phyloP scores from a whole-genome alignment of 2,329 filamentous ascomycete species.

The Exophiala viscosa region DNA sequence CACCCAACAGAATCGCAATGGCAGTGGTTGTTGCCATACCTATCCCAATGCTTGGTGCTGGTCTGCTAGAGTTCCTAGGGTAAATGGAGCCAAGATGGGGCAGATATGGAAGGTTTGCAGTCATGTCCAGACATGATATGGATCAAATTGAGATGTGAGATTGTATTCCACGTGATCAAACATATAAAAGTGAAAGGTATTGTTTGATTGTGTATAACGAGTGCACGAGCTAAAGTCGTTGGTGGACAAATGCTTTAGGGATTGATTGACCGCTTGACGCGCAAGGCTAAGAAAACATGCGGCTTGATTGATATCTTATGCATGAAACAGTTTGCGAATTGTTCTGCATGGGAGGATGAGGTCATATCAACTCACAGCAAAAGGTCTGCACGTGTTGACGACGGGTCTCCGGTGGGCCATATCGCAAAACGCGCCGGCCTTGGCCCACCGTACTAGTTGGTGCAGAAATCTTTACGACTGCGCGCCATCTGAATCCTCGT shows the following conservation, averaged over 20 bases:
- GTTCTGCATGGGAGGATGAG: too few relatives aligned
- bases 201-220: neutral
- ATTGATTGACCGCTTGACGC: slow-evolving; percentile 1
- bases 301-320: too few relatives aligned
- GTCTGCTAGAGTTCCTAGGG: slow-evolving; percentile 1
- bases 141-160: neutral
- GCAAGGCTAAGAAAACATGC: neutral
- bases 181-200: neutral
- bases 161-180: neutral
- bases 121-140: slow-evolving; percentile 3
- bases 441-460: too few relatives aligned
- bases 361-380: too few relatives aligned
- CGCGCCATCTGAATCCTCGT: too few relatives aligned
- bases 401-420: too few relatives aligned
- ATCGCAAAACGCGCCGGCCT: too few relatives aligned
- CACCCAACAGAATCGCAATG: slow-evolving; percentile 11
- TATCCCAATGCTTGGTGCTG: neutral
- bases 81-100: neutral
- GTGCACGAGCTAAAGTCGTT: slow-evolving; percentile 6
- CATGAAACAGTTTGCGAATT: neutral
- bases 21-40: slow-evolving; percentile 9
- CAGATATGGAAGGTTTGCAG: neutral
- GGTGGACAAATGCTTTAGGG: slow-evolving; percentile 1
- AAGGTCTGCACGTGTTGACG: too few relatives aligned
- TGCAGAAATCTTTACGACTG: too few relatives aligned